phyloP scores from a whole-genome alignment of 352 stramenopile species.

The Globisporangium spinosum region DNA sequence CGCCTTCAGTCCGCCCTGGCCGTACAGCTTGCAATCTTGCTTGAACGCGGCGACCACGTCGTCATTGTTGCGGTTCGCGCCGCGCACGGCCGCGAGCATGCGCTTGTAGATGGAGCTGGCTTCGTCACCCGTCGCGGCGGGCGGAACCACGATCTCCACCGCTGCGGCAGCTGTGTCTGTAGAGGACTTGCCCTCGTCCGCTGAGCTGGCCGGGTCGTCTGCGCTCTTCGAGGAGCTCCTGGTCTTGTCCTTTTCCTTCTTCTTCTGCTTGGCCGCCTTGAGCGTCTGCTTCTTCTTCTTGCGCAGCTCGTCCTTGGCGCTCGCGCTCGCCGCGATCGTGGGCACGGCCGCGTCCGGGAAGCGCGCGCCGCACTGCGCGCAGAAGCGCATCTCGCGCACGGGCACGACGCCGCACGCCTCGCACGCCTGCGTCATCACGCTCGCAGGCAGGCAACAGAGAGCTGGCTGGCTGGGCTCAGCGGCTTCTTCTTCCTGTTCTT shows the following conservation, averaged over 20 bases:
- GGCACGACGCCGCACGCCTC: conserved; percentile 35
- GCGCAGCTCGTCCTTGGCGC: conserved; percentile 22
- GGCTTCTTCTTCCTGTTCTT: background rate
- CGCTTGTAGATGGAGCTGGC: conserved; percentile 76
- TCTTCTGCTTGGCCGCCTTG: conserved; percentile 16
- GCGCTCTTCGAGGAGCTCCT: conserved; percentile 26
- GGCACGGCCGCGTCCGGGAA: conserved; percentile 15
- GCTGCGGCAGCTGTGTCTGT: conserved; percentile 1
- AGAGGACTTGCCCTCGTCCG: background rate
- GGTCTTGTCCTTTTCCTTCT: conserved; percentile 8
- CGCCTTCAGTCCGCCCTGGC: conserved; percentile 57
- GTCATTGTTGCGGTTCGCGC: conserved; percentile 68
- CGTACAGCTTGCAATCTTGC: conserved; percentile 73
- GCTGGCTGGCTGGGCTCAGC: background rate
- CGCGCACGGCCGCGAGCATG: conserved; percentile 72
- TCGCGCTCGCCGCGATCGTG: conserved; percentile 9
- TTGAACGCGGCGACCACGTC: conserved; percentile 74
- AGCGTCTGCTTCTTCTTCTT: conserved; percentile 11
- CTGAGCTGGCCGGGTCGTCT: conserved; percentile 15
- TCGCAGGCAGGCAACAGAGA: background rate
- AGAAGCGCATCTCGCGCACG: conserved; percentile 37
- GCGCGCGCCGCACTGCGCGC: conserved; percentile 45
- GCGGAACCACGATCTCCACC: conserved; percentile 40
- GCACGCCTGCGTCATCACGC: conserved; percentile 31
- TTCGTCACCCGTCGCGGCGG: conserved; percentile 61